Evolutionary conservation across 345 rosid species (phyloP).

Genomic region (Ceriops tagal): DNA sequence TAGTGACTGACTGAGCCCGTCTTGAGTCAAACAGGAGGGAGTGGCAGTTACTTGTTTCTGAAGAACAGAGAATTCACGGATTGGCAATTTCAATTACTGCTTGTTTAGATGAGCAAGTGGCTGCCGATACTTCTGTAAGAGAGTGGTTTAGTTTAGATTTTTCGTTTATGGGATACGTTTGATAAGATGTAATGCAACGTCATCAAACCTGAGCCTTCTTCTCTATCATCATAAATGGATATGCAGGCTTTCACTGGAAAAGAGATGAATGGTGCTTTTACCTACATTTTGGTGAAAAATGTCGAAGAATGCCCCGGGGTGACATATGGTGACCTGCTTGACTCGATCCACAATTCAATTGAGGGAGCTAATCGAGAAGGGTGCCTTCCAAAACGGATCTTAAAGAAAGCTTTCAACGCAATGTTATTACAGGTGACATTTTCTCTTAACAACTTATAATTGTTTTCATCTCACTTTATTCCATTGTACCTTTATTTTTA

Average conservation of each 20-base stretch:
- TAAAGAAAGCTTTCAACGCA: neutral
- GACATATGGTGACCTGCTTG: constrained; percentile 17
- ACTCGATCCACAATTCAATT: constrained; percentile 9
- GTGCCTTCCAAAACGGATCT: neutral
- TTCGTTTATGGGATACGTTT: neutral
- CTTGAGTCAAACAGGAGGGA: constrained; percentile 18
- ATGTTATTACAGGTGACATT: constrained; percentile 17
- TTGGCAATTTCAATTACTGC: constrained; percentile 24
- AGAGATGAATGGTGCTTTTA: constrained; percentile 23
- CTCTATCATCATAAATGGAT: neutral
- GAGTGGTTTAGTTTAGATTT: too few relatives aligned
- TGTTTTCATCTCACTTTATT: too few relatives aligned
- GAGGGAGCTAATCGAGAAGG: constrained; percentile 9
- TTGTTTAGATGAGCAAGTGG: constrained; percentile 18
- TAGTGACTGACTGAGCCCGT: neutral
- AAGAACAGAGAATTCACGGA: constrained; percentile 18
- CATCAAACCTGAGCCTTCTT: too few relatives aligned
- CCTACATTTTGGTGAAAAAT: constrained; percentile 10
- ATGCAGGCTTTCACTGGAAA: constrained; percentile 18
- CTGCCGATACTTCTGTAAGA: constrained; percentile 23
- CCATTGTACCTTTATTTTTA: too few relatives aligned
- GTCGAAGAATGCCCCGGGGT: neutral
- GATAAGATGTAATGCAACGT: neutral
- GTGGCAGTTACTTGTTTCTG: constrained; percentile 26
- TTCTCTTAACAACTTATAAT: neutral